A percentile compares a stretch with the other conserved stretches of the same genome.
Evolutionary conservation across 805 yeast genomes (phyloP).

Genomic region (Candida silvatica): DNA sequence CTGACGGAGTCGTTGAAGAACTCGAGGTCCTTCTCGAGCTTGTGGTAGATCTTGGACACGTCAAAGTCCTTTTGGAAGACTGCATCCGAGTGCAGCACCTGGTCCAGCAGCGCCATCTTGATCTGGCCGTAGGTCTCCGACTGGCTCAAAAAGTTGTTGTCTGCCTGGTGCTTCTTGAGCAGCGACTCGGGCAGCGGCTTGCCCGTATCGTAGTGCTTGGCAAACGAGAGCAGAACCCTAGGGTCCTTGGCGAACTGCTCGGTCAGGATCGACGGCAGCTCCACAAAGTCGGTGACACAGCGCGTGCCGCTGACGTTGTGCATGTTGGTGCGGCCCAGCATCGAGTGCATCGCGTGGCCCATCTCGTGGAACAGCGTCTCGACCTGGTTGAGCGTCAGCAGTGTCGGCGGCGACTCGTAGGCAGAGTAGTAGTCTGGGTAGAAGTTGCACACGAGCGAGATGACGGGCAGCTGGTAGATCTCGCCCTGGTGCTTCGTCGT

Average conservation of each 20-base stretch:
- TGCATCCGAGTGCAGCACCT: slow-evolving; percentile 52
- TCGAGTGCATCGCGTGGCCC: slow-evolving; percentile 99
- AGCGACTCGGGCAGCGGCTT: slow-evolving; percentile 44
- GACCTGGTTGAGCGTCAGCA: slow-evolving; percentile 67
- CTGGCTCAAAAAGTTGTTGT: slow-evolving; percentile 44
- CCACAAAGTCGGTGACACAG: slow-evolving; percentile 94
- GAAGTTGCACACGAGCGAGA: slow-evolving; percentile 84
- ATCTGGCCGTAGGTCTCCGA: slow-evolving; percentile 82
- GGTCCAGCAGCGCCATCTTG: slow-evolving; percentile 86
- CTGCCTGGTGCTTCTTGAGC: slow-evolving; percentile 39
- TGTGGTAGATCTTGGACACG: slow-evolving; percentile 56
- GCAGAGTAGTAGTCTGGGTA: slow-evolving; percentile 22
- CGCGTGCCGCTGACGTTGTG: slow-evolving; percentile 94
- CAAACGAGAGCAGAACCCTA: slow-evolving; percentile 64
- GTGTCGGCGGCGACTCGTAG: slow-evolving; percentile 27
- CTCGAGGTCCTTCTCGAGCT: slow-evolving; percentile 46
- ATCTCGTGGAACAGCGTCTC: slow-evolving; percentile 95
- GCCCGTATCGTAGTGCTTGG: slow-evolving; percentile 62
- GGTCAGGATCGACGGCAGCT: slow-evolving; percentile 93
- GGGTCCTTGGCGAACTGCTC: slow-evolving; percentile 84
- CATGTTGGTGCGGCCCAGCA: slow-evolving; percentile 83
- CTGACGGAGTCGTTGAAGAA: slow-evolving; percentile 64
- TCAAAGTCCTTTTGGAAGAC: slow-evolving; percentile 37
- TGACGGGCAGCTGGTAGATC: slow-evolving; percentile 76
- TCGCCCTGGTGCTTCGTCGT: slow-evolving; percentile 35